Conservation (phyloP, 2,329 filamentous ascomycete genomes). For the Pseudomassariella vexata region DNA sequence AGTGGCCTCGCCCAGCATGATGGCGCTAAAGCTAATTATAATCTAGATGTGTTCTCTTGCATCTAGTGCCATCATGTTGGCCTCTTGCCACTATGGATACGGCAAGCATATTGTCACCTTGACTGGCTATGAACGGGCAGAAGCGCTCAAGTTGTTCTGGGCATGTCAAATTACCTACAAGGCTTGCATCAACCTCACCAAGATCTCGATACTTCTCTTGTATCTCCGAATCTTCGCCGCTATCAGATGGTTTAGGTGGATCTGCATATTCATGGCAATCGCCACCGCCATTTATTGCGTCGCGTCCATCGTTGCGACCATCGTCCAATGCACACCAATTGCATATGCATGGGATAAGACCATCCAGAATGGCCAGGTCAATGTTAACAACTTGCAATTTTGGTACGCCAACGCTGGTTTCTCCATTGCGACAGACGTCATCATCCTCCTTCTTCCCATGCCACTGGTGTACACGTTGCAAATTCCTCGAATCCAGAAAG, state of each 20-base stretch:
- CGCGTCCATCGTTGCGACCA: constrained; percentile 19
- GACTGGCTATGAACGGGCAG: constrained; percentile 11
- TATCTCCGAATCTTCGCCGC: constrained; percentile 25
- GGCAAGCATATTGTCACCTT: constrained; percentile 17
- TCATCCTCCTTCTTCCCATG: constrained; percentile 34
- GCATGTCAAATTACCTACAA: constrained; percentile 27
- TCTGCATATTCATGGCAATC: constrained; percentile 17
- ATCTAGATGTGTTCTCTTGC: constrained; percentile 17
- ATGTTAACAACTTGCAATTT: constrained; percentile 30
- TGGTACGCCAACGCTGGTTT: constrained; percentile 37
- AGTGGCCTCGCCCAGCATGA: not conserved
- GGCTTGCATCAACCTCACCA: constrained; percentile 25
- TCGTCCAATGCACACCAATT: constrained; percentile 26
- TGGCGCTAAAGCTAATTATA: no score
- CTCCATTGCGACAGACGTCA: constrained; percentile 33
- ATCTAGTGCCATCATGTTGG: constrained; percentile 18
- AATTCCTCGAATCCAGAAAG: constrained; percentile 30
- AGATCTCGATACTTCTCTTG: constrained; percentile 24
- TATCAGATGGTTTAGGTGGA: constrained; percentile 22
- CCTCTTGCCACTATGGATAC: constrained; percentile 22
- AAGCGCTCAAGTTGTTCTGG: constrained; percentile 25
- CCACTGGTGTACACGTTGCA: constrained; percentile 32
- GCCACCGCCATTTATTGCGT: constrained; percentile 19
- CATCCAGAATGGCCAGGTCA: constrained; percentile 18
- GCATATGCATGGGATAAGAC: constrained; percentile 21